Percentiles rank a stretch among this genome's conserved stretches.
Evolutionary conservation across 2,329 filamentous ascomycete species (phyloP).

Genomic region (Diplodia seriata): DNA sequence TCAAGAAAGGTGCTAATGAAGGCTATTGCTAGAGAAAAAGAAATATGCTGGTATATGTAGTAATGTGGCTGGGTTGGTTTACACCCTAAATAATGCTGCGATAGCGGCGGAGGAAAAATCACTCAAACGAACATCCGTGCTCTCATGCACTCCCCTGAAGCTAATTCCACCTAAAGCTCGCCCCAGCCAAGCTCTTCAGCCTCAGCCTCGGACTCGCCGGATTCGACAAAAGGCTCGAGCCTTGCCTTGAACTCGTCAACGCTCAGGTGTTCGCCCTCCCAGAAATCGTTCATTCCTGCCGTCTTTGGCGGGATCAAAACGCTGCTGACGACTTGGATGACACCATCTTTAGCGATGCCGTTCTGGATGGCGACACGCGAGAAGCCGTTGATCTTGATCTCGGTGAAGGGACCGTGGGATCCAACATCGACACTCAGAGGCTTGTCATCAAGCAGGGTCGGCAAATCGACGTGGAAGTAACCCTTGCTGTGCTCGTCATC

Average conservation of each 20-base stretch:
- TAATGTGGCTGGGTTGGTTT: neutral
- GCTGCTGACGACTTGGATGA: constrained; percentile 76
- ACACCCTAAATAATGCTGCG: constrained; percentile 5
- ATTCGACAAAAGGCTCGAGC: constrained; percentile 43
- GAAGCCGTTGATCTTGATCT: constrained; percentile 78
- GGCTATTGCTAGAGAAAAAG: constrained; percentile 2
- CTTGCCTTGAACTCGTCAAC: constrained; percentile 68
- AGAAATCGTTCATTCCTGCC: constrained; percentile 42
- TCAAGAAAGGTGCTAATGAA: constrained; percentile 9
- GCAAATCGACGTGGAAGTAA: constrained; percentile 67
- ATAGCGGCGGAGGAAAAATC: neutral
- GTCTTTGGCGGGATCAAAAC: constrained; percentile 79
- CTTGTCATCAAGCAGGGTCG: constrained; percentile 72
- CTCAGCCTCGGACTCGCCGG: constrained; percentile 32
- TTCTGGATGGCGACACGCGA: constrained; percentile 71
- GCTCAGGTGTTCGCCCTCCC: constrained; percentile 53
- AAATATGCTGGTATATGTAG: constrained; percentile 11
- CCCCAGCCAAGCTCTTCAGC: constrained; percentile 23
- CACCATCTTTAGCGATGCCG: constrained; percentile 77
- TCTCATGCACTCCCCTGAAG: neutral
- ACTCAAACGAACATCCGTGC: neutral
- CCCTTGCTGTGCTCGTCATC: constrained; percentile 1
- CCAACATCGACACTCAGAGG: constrained; percentile 74
- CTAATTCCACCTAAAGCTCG: constrained; percentile 16
- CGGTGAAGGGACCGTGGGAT: constrained; percentile 70